Evolutionary conservation across 2,329 filamentous ascomycete genomes (phyloP), one percentile per base, ranked within the genome.

Genomic region (Scleromitrula shiraiana): DNA sequence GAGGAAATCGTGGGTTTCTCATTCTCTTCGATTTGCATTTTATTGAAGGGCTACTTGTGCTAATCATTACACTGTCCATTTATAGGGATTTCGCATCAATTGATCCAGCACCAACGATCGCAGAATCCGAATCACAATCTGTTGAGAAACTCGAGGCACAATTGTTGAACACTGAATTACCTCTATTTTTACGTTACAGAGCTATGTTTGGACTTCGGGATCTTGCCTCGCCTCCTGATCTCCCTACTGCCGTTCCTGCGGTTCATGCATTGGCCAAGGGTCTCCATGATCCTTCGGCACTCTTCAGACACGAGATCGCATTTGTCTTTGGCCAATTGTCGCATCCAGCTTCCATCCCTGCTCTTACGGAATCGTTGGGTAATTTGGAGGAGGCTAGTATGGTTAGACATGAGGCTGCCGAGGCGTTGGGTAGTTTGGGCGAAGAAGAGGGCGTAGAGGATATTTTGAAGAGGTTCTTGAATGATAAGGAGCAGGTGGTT

Each of bases 141-240:
- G 87, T 95, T 41, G 74, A 83, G 27, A 80, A 86, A 48, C 76
- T 98, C 27, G 84, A 86, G 62, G 76, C 78, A 62, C 80, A 78
- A 20, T 74, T 98, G 46, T 81, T 97, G 67, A 83, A 97, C 67
- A 83, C 84, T 5, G 77, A 72, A 5, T 71, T 83, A 41, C 87
- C 89, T 20, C 78, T 98, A 10, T 98, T 98, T 74, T 73, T 88
- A 64, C 83, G 93, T 64, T 98, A 98, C 70, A 82, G 93, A 62
- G 91, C 93, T 65, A 98, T 98, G 93, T 98, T 98, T 64, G 87
- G 88, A 50, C 82, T 98, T 44, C 85, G 93, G 63, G 93, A 98
- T 67, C 82, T 98, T 44, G 89, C 90, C 19, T 96, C 90, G 4
- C 93, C 93, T 14, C 90, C 91, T 8, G 85, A 95, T 63, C 81